phyloP scores from a whole-genome alignment of 176 grass and related monocot species.

The Juncus effusus region DNA sequence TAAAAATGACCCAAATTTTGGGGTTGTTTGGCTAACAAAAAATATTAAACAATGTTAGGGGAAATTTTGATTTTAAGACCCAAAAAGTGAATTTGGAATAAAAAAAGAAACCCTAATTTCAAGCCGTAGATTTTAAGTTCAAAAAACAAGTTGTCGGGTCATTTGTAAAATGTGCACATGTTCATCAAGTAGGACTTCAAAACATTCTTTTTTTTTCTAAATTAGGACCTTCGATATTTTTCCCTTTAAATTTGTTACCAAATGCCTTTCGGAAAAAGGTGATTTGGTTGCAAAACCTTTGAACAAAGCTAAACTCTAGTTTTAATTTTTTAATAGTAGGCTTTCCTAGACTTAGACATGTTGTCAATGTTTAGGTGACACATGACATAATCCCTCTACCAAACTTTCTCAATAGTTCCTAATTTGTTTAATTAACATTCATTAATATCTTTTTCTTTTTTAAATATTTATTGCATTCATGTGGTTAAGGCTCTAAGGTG shows the following conservation, averaged over 20 bases:
- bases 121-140: conserved; percentile 15
- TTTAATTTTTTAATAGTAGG: conserved; percentile 27
- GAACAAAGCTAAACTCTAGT: conserved; percentile 24
- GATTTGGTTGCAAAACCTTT: conserved; percentile 30
- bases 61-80: conserved; percentile 44
- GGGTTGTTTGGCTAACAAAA: conserved; percentile 58
- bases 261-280: conserved; percentile 25
- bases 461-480: conserved; percentile 56
- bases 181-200: conserved; percentile 26
- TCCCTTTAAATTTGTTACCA: conserved; percentile 13
- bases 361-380: conserved; percentile 28
- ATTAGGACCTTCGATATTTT: conserved; percentile 15
- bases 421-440: conserved; percentile 56
- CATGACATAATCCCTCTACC: conserved; percentile 34
- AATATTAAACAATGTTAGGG: conserved; percentile 46
- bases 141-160: conserved; percentile 22
- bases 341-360: conserved; percentile 12
- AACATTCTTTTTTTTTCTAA: conserved; percentile 16
- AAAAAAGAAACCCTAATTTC: conserved; percentile 1
- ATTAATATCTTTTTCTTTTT: conserved; percentile 33
- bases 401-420: conserved; percentile 34
- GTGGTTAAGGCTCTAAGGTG: conserved; percentile 78
- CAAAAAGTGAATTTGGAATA: conserved; percentile 34
- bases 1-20: conserved; percentile 54
- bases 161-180: conserved; percentile 20